Evolutionary conservation across 2,329 filamentous ascomycete species (phyloP).

Genomic region (Alternaria rosae): DNA sequence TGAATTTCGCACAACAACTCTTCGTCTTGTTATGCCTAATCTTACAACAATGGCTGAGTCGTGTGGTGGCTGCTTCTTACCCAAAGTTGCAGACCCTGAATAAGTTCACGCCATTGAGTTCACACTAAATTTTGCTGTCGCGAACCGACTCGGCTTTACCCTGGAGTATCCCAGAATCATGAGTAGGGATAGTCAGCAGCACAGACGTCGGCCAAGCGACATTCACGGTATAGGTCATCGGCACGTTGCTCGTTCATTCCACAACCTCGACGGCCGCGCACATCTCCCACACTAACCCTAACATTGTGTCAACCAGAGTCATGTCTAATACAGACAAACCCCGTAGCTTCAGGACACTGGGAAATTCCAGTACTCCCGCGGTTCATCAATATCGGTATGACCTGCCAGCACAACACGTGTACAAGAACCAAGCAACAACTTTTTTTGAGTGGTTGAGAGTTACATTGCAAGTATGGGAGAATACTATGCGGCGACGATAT

Average conservation of each 20-base stretch:
- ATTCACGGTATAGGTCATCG: neutral
- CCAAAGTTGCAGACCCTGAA: slow-evolving; percentile 3
- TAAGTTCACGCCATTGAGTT: slow-evolving; percentile 6
- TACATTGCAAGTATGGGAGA: neutral
- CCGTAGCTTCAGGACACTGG: neutral
- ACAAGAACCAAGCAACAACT: neutral
- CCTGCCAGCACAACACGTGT: neutral
- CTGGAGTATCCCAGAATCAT: neutral
- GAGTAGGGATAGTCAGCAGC: neutral
- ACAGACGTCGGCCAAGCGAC: neutral
- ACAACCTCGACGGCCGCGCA: neutral
- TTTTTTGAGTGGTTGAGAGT: neutral
- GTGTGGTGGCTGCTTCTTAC: neutral
- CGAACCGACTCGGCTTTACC: slow-evolving; percentile 1
- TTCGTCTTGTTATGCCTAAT: neutral
- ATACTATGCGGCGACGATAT: neutral
- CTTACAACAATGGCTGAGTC: neutral
- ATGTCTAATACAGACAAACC: neutral
- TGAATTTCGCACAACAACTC: neutral
- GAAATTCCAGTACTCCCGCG: neutral
- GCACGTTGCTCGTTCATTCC: neutral
- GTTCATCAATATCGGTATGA: neutral
- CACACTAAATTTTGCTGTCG: slow-evolving; percentile 3
- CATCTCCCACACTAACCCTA: neutral
- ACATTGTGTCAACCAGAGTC: neutral